Evolutionary conservation across 371 early-diverging fungal species (phyloP).

Genomic region (Spraguea lophii): DNA sequence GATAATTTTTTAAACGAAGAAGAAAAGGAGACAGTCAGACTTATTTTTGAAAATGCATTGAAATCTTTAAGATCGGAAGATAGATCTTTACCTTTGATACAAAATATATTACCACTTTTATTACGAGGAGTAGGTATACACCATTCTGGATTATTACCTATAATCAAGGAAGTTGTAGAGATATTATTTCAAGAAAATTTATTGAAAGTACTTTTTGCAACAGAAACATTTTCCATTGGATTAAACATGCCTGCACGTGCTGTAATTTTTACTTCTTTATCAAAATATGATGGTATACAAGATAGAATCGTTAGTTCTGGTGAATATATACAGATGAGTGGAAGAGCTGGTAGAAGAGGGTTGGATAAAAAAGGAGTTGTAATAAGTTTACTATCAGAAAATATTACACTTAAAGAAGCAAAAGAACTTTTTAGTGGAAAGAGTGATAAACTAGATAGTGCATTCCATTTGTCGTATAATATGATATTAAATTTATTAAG

Average conservation of each 20-base stretch:
- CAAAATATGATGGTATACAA: constrained; percentile 82
- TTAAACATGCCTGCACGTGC: constrained; percentile 99
- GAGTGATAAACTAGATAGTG: constrained; percentile 73
- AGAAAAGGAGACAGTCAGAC: constrained; percentile 66
- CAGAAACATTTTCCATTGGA: constrained; percentile 99
- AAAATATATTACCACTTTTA: constrained; percentile 70
- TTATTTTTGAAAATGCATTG: constrained; percentile 77
- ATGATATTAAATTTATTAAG: constrained; percentile 91
- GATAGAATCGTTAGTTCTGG: constrained; percentile 70
- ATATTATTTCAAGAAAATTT: constrained; percentile 94
- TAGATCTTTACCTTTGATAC: constrained; percentile 71
- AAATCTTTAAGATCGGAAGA: constrained; percentile 70
- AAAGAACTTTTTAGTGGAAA: constrained; percentile 45
- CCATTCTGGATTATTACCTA: constrained; percentile 92
- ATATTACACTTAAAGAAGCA: constrained; percentile 24
- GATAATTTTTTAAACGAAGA: constrained; percentile 68
- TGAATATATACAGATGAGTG: constrained; percentile 80
- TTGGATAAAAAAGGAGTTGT: constrained; percentile 91
- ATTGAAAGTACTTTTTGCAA: constrained; percentile 92
- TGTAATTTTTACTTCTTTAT: constrained; percentile 82
- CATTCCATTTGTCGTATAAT: constrained; percentile 90
- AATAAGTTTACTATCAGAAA: constrained; percentile 66
- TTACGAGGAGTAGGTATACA: constrained; percentile 93
- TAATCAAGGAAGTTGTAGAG: constrained; percentile 95
- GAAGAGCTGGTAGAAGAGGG: constrained; percentile 48